Conservation (phyloP, 2,329 filamentous ascomycete species). For the Didymella sp. region DNA sequence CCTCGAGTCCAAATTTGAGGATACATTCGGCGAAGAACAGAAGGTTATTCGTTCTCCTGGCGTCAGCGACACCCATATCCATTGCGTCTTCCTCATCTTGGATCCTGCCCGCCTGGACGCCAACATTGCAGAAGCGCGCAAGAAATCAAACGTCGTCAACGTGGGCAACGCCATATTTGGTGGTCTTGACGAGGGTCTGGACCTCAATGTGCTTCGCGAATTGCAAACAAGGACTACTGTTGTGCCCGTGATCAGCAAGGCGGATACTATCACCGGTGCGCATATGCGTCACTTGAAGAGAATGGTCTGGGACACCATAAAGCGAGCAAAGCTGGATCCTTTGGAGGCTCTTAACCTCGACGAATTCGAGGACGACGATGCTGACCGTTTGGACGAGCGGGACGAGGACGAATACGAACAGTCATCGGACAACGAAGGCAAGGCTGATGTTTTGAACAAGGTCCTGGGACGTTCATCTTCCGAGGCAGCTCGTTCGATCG, state of each 20-base stretch:
- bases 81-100: conserved; percentile 90
- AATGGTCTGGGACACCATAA: conserved; percentile 86
- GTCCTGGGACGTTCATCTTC: conserved; percentile 49
- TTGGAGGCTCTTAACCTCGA: conserved; percentile 85
- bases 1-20: conserved; percentile 97
- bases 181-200: conserved; percentile 84
- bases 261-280: conserved; percentile 92
- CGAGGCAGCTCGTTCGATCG: conserved; percentile 44
- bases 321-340: conserved; percentile 84
- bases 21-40: conserved; percentile 96
- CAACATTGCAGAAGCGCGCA: conserved; percentile 72
- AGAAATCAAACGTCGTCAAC: conserved; percentile 59
- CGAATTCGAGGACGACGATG: conserved; percentile 69
- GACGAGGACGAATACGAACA: conserved; percentile 58
- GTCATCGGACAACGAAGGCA: conserved; percentile 44
- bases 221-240: conserved; percentile 94
- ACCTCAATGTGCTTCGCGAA: conserved; percentile 86
- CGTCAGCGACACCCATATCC: conserved; percentile 94
- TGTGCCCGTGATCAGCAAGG: conserved; percentile 94
- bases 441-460: conserved; percentile 49
- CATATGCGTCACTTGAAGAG: conserved; percentile 94
- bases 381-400: conserved; percentile 58
- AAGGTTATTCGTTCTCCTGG: conserved; percentile 94
- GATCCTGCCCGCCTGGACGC: conserved; percentile 86
- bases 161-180: conserved; percentile 62